phyloP scores from a whole-genome alignment of 2,329 filamentous ascomycete species.

The Trichoderma brevicompactum region DNA sequence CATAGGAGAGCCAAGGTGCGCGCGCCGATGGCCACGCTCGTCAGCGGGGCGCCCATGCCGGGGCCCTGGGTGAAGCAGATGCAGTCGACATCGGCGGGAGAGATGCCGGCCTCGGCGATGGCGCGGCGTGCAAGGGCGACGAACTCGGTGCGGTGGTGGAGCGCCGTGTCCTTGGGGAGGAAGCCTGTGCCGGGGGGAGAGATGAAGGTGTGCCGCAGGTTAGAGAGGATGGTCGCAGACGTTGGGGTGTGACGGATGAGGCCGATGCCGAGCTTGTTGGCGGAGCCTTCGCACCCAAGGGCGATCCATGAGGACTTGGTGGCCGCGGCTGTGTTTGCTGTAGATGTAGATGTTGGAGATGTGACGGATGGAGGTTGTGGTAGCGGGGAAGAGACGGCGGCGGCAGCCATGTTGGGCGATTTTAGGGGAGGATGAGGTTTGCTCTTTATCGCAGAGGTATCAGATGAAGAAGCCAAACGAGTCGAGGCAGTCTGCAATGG shows the following conservation, averaged over 20 bases:
- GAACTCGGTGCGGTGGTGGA: constrained; percentile 87
- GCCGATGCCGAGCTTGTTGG: constrained; percentile 96
- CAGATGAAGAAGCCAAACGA: not conserved
- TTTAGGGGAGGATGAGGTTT: not conserved
- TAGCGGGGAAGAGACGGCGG: constrained; percentile 2
- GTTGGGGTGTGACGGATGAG: constrained; percentile 76
- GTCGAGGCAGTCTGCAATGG: not conserved
- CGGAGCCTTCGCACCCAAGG: constrained; percentile 80
- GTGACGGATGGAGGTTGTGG: not conserved
- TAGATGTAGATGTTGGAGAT: constrained; percentile 8
- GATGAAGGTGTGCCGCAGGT: constrained; percentile 91
- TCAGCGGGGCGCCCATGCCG: constrained; percentile 93
- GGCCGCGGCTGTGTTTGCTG: not conserved
- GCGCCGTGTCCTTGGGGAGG: constrained; percentile 92
- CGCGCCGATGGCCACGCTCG: constrained; percentile 83
- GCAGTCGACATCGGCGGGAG: constrained; percentile 76
- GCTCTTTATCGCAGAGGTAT: not conserved
- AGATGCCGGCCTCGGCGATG: constrained; percentile 66
- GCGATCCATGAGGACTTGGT: constrained; percentile 51
- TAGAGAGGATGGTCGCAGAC: constrained; percentile 74
- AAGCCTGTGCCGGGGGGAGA: constrained; percentile 93
- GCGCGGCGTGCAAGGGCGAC: constrained; percentile 79
- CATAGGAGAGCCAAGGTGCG: constrained; percentile 82
- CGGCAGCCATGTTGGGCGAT: constrained; percentile 19
- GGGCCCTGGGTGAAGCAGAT: constrained; percentile 96